Evolutionary conservation across 352 stramenopile genomes (phyloP), one percentile per base, ranked within the genome.

Genomic region (Phytophthora lateralis): DNA sequence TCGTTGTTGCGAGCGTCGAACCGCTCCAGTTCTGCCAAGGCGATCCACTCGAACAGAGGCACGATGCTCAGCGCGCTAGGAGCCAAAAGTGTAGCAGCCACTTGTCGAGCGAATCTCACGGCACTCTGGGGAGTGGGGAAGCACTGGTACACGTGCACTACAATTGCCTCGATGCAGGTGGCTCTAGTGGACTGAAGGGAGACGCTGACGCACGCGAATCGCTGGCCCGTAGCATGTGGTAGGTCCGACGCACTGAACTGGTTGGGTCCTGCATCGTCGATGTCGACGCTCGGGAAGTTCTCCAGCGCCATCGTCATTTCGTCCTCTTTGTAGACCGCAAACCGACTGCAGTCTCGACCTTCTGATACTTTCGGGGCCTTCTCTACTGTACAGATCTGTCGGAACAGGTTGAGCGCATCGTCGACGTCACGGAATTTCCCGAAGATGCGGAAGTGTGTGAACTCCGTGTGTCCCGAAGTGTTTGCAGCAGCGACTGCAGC

Each of bases 11-110:
- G 72, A 14, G 80, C 78, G 41, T 92, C 84, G 44, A 91, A 94
- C 9, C 81, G 73, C 26, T 94, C 81, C 27, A 94, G 58, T 37
- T 91, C 83, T 15, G 75, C 60, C 38, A 91, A 61, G 5, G 77
- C 56, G 44, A 94, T 73, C 85, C 85, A 94, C 57, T 90, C 82
- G 44, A 92, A 93, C 18, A 94, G 60, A 49, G 85, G 85, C n/a
- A 94, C 78, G 41, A 94, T 76, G 48, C 66, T 83, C 35, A 92
- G 58, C 2, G 74, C 51, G 20, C 72, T 57, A 3, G 73, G 67
- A 26, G 79, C 67, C 30, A 92, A 66, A 18, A 80, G 73, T 3
- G 73, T 67, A n/a, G 64, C 24, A 1, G 63, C 64, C 37, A 86
- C 80, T 56, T 91, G 80, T 45, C 76, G 74, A 18, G 82, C 82